Evolutionary conservation across 768 basidiomycete genomes (phyloP), one percentile per base, ranked within the genome.

Genomic region (Rhizopogon vesiculosus): DNA sequence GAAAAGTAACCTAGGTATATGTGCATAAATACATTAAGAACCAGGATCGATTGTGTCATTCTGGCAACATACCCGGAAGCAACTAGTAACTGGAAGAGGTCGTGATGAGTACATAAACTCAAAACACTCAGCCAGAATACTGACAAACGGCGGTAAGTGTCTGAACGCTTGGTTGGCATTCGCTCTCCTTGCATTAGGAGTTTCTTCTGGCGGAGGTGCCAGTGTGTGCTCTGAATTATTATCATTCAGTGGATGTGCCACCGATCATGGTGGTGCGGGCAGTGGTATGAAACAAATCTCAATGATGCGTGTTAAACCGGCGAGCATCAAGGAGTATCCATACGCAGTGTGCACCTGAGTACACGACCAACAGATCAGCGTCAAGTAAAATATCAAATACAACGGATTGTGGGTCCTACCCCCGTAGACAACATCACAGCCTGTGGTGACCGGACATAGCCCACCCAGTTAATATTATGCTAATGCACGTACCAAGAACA

Each of bases 401-500:
- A 28, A 12, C 25, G 7, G 6, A 31, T 7, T 29, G 25, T 25
- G 19, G 29, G 15, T 42, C 62, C 46, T 52, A 91, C 91, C 74
- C 84, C 85, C 1, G 92, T 91, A 1, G 92, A 92, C 40, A 95
- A 75, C 83, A 85, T 86, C 48, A 93, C 76, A 5, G 82, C 84
- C 73, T 98, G 94, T 0, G 83, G 60, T 97, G 94, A 42, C 90
- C 85, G 0, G 89, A 89, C 90, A 97, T 95, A 0, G 87, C 93
- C 86, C 90, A 96, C 7, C 95, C 95, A 0, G 95, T 97, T 56
- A 97, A 75, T 56, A 93, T 85, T 60, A 95, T 87, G 46, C 89
- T 93, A 56, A 29, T 15, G 46, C 42, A 71, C 83, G 40, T 57
- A 87, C 78, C 78, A 79, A 80, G 16, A 75, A 57, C n/a, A n/a